Base-by-base conservation (phyloP, 2,329 filamentous ascomycete species). In the Calonectria leucothoes region DNA sequence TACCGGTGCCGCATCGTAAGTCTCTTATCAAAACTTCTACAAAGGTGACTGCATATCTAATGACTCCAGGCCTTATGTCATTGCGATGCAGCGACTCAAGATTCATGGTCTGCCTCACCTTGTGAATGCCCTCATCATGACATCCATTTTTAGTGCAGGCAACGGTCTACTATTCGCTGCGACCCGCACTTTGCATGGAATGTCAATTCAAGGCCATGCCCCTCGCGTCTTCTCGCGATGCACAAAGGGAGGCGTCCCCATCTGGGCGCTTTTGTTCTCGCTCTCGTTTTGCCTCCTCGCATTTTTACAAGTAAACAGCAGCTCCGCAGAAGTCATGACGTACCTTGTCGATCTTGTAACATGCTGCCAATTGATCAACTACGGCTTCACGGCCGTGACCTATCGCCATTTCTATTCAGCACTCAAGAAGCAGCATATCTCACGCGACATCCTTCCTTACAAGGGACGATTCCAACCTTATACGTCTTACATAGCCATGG, bases 161-260 rank as follows among this genome's bases (percentile, higher is more conserved):
- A 90, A 88, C 64, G 87, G 90, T 51, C 88, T 87, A 75, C 82
- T 91, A 14, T 90, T 89, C 75, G 89, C 89, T 11, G 68, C 71
- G 3, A 73, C 63, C 39, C 68, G 68, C 29, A 73, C 63, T 2
- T 31, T 73, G 51, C 66, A 70, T 23, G 66, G 65, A 10, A 73
- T 73, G 71, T 71, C 64, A 4, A 84, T 92, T 10, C 89, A 90
- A 71, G 87, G 88, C 31, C 87, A 89, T 75, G 89, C 88, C 0
- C 72, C 72, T 42, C 48, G 25, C 31, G 37, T 71, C 20, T 74
- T 74, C 49, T 71, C 72, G 7, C 37, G 57, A 39, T 71, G 69
- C 8, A 74, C 69, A 33, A 68, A 71, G 12, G 57, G 64, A 2
- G 57, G 72, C 11, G 71, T 74, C 1, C 69, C 72, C 20, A 45